Evolutionary conservation across 306 rosid species (phyloP).

Genomic region (Lithocarpus polystachyus): DNA sequence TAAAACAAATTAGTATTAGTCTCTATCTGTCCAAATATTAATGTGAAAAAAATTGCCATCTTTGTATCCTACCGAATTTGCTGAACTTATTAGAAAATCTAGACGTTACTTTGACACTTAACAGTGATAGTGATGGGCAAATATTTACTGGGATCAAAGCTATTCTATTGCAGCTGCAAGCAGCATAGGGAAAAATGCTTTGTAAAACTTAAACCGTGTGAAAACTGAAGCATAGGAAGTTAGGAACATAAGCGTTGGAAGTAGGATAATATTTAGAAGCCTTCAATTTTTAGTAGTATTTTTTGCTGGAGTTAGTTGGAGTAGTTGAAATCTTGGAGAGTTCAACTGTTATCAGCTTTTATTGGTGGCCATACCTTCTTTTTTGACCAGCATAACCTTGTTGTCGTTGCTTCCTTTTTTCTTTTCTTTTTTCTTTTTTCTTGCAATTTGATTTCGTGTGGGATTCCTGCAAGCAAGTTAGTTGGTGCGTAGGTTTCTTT

Average conservation of each 20-base stretch:
- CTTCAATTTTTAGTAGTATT: neutral
- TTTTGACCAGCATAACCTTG: neutral
- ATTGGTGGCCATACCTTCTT: conserved; percentile 28
- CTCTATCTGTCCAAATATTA: too few relatives aligned
- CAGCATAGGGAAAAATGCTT: neutral
- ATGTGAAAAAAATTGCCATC: too few relatives aligned
- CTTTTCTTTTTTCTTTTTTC: neutral
- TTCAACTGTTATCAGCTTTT: conserved; percentile 4
- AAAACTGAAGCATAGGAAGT: too few relatives aligned
- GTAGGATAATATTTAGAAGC: conserved; percentile 18
- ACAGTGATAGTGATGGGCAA: too few relatives aligned
- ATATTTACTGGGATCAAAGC: too few relatives aligned
- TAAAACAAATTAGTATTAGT: too few relatives aligned
- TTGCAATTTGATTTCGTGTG: neutral
- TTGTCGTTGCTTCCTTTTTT: neutral
- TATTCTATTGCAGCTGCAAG: too few relatives aligned
- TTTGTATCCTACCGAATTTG: too few relatives aligned
- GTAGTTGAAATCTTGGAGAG: conserved; percentile 20
- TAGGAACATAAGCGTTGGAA: conserved; percentile 8
- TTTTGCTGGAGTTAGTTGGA: conserved; percentile 18
- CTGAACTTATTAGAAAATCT: too few relatives aligned
- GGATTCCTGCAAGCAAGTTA: conserved; percentile 10
- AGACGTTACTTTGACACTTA: too few relatives aligned
- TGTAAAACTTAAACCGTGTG: neutral
- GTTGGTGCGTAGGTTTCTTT: neutral